These are phyloP conservation scores for Peronospora destructor DNA, from an alignment of 352 stramenopile species.

Conservation along the genomic window DNA sequence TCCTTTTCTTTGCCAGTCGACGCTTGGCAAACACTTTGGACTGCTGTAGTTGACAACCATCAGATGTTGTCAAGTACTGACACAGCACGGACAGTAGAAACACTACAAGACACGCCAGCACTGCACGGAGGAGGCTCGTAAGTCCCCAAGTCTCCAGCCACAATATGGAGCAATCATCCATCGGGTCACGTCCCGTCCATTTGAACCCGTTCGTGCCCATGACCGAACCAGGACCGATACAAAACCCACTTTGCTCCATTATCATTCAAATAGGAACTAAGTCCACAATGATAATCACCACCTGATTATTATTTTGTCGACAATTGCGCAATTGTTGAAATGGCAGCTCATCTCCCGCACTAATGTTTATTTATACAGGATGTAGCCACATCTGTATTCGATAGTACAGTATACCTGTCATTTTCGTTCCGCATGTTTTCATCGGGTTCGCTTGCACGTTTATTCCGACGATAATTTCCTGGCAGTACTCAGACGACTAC, in stretches of 20 bases:
- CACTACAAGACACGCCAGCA: slow-evolving; percentile 37
- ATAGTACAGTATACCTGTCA: background rate
- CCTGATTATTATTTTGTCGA: background rate
- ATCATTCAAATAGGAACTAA: background rate
- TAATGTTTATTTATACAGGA: background rate
- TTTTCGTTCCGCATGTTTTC: slow-evolving; percentile 1
- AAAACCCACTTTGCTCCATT: slow-evolving; percentile 30
- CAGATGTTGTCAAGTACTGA: slow-evolving; percentile 48
- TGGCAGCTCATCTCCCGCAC: background rate
- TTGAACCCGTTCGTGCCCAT: slow-evolving; percentile 60
- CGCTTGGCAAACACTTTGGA: slow-evolving; percentile 36
- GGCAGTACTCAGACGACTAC: background rate
- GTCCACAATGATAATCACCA: background rate
- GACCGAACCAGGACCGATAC: slow-evolving; percentile 48
- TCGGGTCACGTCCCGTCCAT: slow-evolving; percentile 34
- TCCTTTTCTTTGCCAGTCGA: slow-evolving; percentile 4
- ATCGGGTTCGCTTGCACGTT: background rate
- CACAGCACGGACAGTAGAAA: slow-evolving; percentile 50
- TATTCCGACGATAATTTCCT: too few relatives aligned
- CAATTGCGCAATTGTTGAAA: background rate
- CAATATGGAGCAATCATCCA: slow-evolving; percentile 60
- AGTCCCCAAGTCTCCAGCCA: slow-evolving; percentile 51
- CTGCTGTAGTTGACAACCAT: slow-evolving; percentile 38
- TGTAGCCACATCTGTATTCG: background rate
- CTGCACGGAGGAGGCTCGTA: slow-evolving; percentile 38